These are phyloP conservation scores for Leishmania gerbilli DNA, from an alignment of 208 protist genomes.

Conservation along the genomic window DNA sequence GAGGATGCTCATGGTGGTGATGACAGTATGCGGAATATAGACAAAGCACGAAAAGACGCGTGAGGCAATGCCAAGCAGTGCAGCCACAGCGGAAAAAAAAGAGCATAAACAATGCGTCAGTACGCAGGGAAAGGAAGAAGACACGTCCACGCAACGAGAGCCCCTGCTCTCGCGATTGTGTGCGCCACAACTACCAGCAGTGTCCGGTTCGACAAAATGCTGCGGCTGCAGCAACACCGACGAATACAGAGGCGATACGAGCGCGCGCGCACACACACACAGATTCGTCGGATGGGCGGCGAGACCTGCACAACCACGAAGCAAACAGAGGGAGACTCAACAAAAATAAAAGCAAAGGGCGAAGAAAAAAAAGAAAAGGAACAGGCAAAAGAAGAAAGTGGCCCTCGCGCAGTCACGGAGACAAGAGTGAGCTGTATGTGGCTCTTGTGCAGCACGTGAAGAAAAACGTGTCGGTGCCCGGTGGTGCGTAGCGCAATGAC, in stretches of 20 bases:
- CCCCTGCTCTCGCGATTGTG: not conserved
- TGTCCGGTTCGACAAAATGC: not conserved
- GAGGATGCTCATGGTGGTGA: conserved; percentile 22
- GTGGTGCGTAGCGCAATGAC: not conserved
- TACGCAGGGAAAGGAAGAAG: not conserved
- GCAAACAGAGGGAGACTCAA: not conserved
- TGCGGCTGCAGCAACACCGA: not conserved
- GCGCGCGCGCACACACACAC: not conserved
- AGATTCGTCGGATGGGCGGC: not conserved
- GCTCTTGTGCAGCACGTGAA: not conserved
- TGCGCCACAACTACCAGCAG: not conserved
- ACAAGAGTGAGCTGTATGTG: not conserved
- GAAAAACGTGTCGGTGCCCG: not conserved
- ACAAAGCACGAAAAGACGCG: not conserved
- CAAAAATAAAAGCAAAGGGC: not conserved
- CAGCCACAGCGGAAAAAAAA: not conserved
- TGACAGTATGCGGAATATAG: not conserved
- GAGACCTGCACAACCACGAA: not conserved
- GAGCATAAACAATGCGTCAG: not conserved
- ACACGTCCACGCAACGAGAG: not conserved
- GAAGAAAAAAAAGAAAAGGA: not conserved
- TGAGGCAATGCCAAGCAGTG: not conserved
- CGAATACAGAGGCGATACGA: not conserved
- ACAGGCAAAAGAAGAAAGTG: not conserved
- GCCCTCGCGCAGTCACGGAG: not conserved